These are phyloP conservation scores for Verticillium longisporum DNA, from an alignment of 2,329 filamentous ascomycete species.

Conservation along the genomic window DNA sequence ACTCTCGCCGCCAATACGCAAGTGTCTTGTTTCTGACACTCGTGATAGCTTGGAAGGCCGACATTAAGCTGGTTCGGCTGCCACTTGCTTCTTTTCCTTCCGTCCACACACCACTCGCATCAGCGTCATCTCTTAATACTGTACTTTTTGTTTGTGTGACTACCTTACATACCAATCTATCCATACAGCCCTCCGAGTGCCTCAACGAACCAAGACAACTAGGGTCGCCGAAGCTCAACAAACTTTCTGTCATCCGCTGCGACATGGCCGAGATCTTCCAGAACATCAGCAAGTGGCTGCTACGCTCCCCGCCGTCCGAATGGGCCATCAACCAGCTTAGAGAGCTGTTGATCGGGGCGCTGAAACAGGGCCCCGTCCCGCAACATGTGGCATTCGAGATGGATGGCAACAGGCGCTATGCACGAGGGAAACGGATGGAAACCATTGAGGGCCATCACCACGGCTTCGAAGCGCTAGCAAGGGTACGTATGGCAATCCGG, in stretches of 20 bases:
- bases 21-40: neutral
- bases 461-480: constrained; percentile 89
- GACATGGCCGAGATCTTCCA: constrained; percentile 49
- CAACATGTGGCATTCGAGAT: constrained; percentile 98
- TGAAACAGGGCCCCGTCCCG: constrained; percentile 86
- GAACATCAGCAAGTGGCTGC: constrained; percentile 58
- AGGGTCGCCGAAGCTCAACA: neutral
- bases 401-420: constrained; percentile 95
- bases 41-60: neutral
- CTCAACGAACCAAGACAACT: neutral
- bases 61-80: neutral
- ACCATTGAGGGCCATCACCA: constrained; percentile 93
- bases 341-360: constrained; percentile 78
- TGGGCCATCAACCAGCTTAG: constrained; percentile 75
- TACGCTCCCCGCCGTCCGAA: constrained; percentile 85
- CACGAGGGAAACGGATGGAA: constrained; percentile 84
- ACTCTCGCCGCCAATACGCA: neutral
- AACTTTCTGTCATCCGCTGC: neutral
- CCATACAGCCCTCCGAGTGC: neutral
- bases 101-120: neutral
- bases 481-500: constrained; percentile 44
- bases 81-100: neutral
- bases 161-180: neutral
- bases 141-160: neutral
- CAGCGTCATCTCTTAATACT: neutral